A percentile compares a stretch with the other conserved stretches of the same genome.
Conservation (phyloP, 371 early-diverging fungal species). For the Nematocida sp. region DNA sequence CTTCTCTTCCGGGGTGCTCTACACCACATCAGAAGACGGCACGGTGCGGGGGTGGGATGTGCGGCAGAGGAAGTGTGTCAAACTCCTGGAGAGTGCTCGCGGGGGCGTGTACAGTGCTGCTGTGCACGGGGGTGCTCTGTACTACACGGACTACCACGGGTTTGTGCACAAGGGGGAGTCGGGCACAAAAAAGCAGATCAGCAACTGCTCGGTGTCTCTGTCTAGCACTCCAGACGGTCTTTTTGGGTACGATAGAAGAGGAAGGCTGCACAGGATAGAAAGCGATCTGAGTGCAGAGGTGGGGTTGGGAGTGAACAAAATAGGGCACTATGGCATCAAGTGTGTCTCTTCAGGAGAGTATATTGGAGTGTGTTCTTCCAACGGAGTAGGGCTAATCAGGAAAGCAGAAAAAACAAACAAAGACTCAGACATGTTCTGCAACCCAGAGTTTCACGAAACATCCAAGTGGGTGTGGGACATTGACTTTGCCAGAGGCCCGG, state of each 20-base stretch:
- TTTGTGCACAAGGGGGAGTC: background rate
- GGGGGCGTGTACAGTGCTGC: background rate
- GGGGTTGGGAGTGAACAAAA: no score
- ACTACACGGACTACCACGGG: background rate
- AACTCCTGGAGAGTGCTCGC: background rate
- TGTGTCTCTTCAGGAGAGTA: no score
- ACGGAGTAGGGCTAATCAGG: no score
- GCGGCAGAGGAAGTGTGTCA: background rate
- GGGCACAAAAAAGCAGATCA: background rate
- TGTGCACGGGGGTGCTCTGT: background rate
- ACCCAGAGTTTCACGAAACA: no score
- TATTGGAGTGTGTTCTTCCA: no score
- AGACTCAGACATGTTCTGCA: no score
- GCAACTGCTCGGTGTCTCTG: background rate
- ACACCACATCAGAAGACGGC: constrained; percentile 4
- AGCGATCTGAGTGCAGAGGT: no score
- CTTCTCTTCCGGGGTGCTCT: background rate
- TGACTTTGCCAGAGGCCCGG: no score
- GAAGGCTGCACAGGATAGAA: constrained; percentile 6
- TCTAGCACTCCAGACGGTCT: background rate
- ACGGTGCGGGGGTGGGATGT: background rate
- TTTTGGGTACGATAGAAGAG: constrained; percentile 15
- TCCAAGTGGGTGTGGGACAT: no score
- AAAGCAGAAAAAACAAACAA: no score
- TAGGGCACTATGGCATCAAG: no score